A percentile compares a stretch with the other conserved stretches of the same genome.
Evolutionary conservation across 352 stramenopile genomes (phyloP).

Genomic region (Pilasporangium apinafurcum): DNA sequence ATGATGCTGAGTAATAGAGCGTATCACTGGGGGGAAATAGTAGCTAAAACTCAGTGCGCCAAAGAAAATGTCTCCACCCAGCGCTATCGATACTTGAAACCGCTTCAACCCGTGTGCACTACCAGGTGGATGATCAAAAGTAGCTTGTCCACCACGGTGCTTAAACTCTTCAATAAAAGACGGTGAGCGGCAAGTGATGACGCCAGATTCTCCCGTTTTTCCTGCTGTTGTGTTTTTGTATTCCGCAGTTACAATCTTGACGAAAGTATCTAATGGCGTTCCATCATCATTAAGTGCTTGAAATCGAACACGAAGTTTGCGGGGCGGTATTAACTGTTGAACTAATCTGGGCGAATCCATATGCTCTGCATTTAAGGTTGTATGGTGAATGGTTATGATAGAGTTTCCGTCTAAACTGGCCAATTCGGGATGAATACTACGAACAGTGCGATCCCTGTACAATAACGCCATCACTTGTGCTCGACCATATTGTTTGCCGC

Average conservation of each 20-base stretch:
- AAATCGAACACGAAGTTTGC: constrained; percentile 40
- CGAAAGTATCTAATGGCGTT: constrained; percentile 8
- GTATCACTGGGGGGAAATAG: constrained; percentile 54
- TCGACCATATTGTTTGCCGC: constrained; percentile 46
- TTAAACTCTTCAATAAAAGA: constrained; percentile 58
- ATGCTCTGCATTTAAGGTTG: constrained; percentile 26
- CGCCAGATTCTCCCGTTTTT: constrained; percentile 6
- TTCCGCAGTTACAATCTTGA: constrained; percentile 29
- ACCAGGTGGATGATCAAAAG: constrained; percentile 6
- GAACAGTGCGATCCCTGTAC: constrained; percentile 35
- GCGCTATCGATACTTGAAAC: constrained; percentile 32
- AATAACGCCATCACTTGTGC: constrained; percentile 31
- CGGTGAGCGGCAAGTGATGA: constrained; percentile 36
- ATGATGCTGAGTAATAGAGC: constrained; percentile 59
- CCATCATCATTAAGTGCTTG: constrained; percentile 25
- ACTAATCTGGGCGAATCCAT: constrained; percentile 37
- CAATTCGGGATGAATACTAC: constrained; percentile 23
- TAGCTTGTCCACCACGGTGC: background rate
- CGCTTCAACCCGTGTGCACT: constrained; percentile 11
- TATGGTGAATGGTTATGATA: constrained; percentile 18
- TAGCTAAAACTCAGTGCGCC: constrained; percentile 38
- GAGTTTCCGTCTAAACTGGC: constrained; percentile 34
- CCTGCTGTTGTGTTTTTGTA: background rate
- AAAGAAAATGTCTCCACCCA: constrained; percentile 38
- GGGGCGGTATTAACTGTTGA: constrained; percentile 35